Base-by-base conservation (phyloP, 345 rosid species). In the Syzygium oleosum region DNA sequence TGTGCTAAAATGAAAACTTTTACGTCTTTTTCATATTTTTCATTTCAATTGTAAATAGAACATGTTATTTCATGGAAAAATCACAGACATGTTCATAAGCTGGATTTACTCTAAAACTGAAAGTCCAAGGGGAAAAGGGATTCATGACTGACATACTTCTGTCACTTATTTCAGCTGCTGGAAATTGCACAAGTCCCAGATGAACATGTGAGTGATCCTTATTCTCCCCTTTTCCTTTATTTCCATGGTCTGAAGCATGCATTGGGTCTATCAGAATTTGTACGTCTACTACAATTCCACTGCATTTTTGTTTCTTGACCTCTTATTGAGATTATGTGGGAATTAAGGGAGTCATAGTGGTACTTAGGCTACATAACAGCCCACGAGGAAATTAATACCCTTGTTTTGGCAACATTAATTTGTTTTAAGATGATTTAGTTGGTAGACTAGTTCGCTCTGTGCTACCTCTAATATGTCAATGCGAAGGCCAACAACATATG, bases 101-200 rank as follows among this genome's bases (percentile, higher is more conserved):
- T 34, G 80, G 25, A 34, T 68, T 34, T 68, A 34, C 46, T 43
- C 46, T 43, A 43, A 41, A 43, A 43, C 46, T 6, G 46, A 43
- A 43, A 43, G 46, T 43, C 46, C 80, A 17, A 3, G 2, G 80
- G 21, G 46, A 34, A 68, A 68, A 17, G 80, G 46, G 80, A 68
- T 68, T 68, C 46, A 68, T 34, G 14, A 68, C 80, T 68, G 23
- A 68, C 79, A 17, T 34, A 68, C 46, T 79, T 63, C 51, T 88
- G 79, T 85, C 51, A 58, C 90, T 79, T 89, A 87, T 87, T 91
- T 86, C 97, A 98, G 99, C 98, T 96, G 77, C 91, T 98, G 89
- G 99, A 98, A 92, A 98, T 98, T 86, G 99, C 99, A 52, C 99
- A 98, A 91, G 99, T 98, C 90, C 94, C 99, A 88, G 97, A 95